Evolutionary conservation across 1,284 basidiomycete genomes (phyloP).

Genomic region (Schizophyllum commune): DNA sequence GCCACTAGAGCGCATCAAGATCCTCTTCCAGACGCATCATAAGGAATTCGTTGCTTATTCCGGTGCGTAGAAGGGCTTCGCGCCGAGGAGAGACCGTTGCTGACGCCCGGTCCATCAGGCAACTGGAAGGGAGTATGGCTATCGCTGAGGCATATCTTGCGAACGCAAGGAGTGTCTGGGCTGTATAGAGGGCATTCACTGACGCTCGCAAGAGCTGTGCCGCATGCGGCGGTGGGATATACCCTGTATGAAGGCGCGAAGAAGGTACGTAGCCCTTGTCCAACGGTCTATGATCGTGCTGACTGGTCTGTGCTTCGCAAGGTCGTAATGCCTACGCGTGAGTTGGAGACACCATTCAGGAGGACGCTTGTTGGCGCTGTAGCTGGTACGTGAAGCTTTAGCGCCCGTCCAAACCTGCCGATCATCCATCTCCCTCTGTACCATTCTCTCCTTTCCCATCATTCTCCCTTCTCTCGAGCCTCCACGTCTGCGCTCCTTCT

Average conservation of each 20-base stretch:
- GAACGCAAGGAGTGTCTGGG: conserved; percentile 65
- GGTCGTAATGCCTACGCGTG: not conserved
- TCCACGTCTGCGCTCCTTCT: no score
- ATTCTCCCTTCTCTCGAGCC: not conserved
- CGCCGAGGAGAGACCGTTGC: not conserved
- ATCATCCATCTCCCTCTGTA: not conserved
- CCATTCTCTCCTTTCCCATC: not conserved
- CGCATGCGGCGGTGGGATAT: conserved; percentile 97
- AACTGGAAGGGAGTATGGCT: conserved; percentile 83
- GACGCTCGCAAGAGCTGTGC: conserved; percentile 81
- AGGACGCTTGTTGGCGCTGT: not conserved
- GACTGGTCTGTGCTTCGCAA: not conserved
- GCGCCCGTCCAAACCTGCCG: not conserved
- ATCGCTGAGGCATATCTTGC: conserved; percentile 79
- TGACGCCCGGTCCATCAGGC: conserved; percentile 32
- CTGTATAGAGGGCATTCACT: conserved; percentile 95
- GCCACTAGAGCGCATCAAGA: conserved; percentile 97
- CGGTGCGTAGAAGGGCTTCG: conserved; percentile 38
- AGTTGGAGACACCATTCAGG: not conserved
- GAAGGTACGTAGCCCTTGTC: not conserved
- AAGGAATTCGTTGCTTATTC: conserved; percentile 93
- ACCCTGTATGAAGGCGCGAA: conserved; percentile 80
- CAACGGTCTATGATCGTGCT: not conserved
- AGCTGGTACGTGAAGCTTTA: not conserved
- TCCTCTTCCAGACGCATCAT: conserved; percentile 96